Percentiles rank a stretch among this genome's conserved stretches.
phyloP scores from a whole-genome alignment of 306 rosid genomes.

The Rubus parviflorus region DNA sequence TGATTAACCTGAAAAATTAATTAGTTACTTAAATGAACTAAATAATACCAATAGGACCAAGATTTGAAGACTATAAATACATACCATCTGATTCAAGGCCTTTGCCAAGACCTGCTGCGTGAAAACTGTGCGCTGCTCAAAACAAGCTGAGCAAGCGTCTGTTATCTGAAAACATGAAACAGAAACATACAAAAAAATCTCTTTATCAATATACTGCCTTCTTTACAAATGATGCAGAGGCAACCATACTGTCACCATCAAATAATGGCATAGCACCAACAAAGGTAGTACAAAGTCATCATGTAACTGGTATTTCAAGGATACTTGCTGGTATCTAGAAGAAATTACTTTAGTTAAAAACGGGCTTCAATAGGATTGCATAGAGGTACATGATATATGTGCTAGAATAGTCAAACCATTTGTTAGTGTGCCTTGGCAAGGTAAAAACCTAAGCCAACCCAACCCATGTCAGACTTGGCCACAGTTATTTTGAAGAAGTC shows the following conservation, averaged over 20 bases:
- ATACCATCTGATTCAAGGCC: constrained; percentile 93
- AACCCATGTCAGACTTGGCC: neutral
- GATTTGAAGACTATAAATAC: neutral
- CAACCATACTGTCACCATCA: neutral
- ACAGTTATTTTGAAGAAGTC: neutral
- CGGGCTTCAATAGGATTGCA: neutral
- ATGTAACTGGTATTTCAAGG: neutral
- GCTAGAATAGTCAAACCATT: neutral
- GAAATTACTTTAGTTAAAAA: neutral
- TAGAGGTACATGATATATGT: neutral
- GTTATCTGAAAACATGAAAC: constrained; percentile 69
- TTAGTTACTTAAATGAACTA: constrained; percentile 14
- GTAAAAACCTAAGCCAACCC: too few relatives aligned
- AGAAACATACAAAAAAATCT: constrained; percentile 12
- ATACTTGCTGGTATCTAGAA: neutral
- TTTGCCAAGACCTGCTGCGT: constrained; percentile 97
- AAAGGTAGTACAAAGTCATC: neutral
- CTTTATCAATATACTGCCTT: too few relatives aligned
- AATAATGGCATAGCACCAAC: neutral
- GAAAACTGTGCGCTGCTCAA: constrained; percentile 97
- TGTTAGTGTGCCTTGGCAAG: neutral
- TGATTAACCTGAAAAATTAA: constrained; percentile 73
- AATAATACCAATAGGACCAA: constrained; percentile 9
- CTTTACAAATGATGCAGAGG: neutral
- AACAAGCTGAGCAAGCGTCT: constrained; percentile 96